Evolutionary conservation across 2,329 filamentous ascomycete genomes (phyloP), one percentile per base, ranked within the genome.

Genomic region (Colletotrichum kahawae): DNA sequence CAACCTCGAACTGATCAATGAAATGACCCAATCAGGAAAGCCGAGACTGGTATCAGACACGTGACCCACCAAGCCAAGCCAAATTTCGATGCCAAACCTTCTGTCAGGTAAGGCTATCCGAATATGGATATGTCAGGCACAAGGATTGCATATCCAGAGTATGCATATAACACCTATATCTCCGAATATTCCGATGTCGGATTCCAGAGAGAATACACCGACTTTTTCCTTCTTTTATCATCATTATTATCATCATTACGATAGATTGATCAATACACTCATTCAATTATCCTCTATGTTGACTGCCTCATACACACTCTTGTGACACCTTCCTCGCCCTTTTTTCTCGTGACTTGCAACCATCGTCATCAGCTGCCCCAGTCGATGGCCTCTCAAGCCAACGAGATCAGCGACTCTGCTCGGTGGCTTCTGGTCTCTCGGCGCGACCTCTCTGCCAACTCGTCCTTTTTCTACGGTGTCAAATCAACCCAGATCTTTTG

Each of bases 21-120:
- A 13, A 4, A 5, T 51, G 1, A 3, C n/a, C n/a, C 10, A n/a
- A 6, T 7, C 1, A 38, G 16, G 13, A n/a, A 7, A 2, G n/a
- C 43, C 43, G 43, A 2, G 6, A 21, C 43, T 3, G 43, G 1
- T 13, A 7, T 13, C 1, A 21, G 43, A 7, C 43, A 51, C 43
- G 43, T 51, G 43, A 51, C 5, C 43, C 43, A 21, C n/a, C 1
- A 0, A 51, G 43, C 43, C 43, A 48, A 48, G 18, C n/a, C 43
- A 48, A 48, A 48, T 48, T 48, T 1, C 43, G 43, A 13, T 21
- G 43, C 43, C n/a, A 51, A 51, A 51, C 43, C 43, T 51, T 51
- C n/a, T n/a, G n/a, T n/a, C n/a, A n/a, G n/a, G n/a, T n/a, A n/a
- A n/a, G n/a, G n/a, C n/a, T n/a, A n/a, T n/a, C n/a, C n/a, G n/a